Conservation (phyloP, 73 alveolate species). For the Tetrahymena thermophila region DNA sequence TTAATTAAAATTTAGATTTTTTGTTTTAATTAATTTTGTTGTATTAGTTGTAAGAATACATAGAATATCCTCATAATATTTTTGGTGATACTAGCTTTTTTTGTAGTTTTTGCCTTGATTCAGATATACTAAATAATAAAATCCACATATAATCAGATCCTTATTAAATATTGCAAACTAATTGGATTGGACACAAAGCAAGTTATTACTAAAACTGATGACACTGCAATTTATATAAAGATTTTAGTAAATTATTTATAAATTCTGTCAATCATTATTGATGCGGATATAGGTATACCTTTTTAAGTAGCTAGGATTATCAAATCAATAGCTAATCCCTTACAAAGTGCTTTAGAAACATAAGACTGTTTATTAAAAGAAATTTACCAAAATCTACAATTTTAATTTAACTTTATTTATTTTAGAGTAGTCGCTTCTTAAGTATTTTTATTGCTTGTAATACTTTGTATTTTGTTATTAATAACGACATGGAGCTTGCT, state of each 20-base stretch:
- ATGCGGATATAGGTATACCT: neutral
- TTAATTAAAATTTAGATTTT: neutral
- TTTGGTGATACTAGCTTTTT: neutral
- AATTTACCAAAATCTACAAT: neutral
- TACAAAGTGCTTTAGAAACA: neutral
- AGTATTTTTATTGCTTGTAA: neutral
- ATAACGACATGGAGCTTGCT: neutral
- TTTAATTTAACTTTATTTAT: neutral
- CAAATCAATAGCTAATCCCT: neutral
- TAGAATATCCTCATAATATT: neutral
- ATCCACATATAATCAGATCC: neutral
- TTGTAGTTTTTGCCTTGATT: neutral
- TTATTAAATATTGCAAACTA: neutral
- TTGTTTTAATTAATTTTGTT: neutral
- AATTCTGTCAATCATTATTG: neutral
- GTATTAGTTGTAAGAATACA: neutral
- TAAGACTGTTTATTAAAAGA: neutral
- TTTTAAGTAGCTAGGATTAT: neutral
- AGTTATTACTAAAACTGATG: neutral
- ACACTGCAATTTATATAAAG: neutral
- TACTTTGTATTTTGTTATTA: neutral
- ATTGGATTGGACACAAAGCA: neutral
- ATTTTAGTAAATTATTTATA: neutral
- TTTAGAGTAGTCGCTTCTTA: neutral
- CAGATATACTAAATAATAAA: neutral